A percentile compares a stretch with the other conserved stretches of the same genome.
phyloP scores from a whole-genome alignment of 768 basidiomycete species.

The Suillus fuscotomentosus region DNA sequence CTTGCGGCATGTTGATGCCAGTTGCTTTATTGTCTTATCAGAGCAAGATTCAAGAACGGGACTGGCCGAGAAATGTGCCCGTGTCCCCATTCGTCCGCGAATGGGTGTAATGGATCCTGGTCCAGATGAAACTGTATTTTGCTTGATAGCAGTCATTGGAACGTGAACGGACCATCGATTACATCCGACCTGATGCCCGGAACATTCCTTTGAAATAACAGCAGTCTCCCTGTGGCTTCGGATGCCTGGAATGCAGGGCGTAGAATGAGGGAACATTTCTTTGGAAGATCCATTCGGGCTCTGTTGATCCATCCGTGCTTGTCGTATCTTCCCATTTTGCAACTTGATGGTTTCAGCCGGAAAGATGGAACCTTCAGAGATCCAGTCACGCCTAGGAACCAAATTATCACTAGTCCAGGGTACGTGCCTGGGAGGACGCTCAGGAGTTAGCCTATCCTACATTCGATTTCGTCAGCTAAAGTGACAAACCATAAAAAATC shows the following conservation, averaged over 20 bases:
- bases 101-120: background rate
- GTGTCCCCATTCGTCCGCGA: background rate
- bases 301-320: background rate
- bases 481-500: background rate
- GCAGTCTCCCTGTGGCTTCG: background rate
- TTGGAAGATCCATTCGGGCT: background rate
- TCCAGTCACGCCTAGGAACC: slow-evolving; percentile 23
- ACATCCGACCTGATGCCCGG: background rate
- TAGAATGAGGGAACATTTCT: background rate
- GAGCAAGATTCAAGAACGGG: background rate
- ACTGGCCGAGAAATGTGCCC: background rate
- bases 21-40: slow-evolving; percentile 2
- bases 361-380: slow-evolving; percentile 30
- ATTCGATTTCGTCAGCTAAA: slow-evolving; percentile 10
- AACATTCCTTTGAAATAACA: background rate
- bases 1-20: background rate
- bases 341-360: slow-evolving; percentile 15
- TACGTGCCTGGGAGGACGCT: slow-evolving; percentile 25
- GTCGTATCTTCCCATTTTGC: slow-evolving; percentile 6
- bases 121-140: background rate
- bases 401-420: slow-evolving; percentile 28
- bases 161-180: background rate
- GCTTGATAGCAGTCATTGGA: background rate
- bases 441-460: slow-evolving; percentile 19
- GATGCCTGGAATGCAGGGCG: background rate